Percentiles rank a stretch among this genome's conserved stretches.
Evolutionary conservation across 1,139 yeast species (phyloP).

Genomic region (Suhomyces yuchorum): DNA sequence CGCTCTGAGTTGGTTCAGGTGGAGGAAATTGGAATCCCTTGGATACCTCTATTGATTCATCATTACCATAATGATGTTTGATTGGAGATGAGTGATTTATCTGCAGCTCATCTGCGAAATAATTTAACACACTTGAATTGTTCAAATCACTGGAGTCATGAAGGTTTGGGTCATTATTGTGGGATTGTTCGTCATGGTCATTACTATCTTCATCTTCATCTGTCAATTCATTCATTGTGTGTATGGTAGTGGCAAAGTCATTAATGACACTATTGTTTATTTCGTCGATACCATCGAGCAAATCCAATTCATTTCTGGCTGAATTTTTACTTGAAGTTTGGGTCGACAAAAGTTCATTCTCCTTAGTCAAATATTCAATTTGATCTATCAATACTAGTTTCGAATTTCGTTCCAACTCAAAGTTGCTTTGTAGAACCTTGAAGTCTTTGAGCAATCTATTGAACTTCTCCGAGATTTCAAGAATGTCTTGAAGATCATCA

Average conservation of each 20-base stretch:
- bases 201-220: slow-evolving; percentile 24
- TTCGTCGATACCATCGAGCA: slow-evolving; percentile 14
- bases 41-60: slow-evolving; percentile 27
- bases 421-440: slow-evolving; percentile 44
- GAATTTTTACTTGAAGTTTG: slow-evolving; percentile 16
- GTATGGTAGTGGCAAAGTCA: slow-evolving; percentile 20
- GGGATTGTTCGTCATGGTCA: slow-evolving; percentile 6
- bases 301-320: slow-evolving; percentile 14
- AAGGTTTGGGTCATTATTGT: slow-evolving; percentile 12
- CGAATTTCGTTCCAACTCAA: slow-evolving; percentile 51
- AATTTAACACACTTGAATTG: slow-evolving; percentile 23
- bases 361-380: slow-evolving; percentile 50
- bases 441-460: slow-evolving; percentile 38
- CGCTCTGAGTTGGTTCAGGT: background rate
- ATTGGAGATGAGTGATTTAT: slow-evolving; percentile 31
- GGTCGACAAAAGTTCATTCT: slow-evolving; percentile 33
- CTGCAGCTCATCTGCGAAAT: slow-evolving; percentile 25
- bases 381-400: slow-evolving; percentile 57
- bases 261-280: slow-evolving; percentile 20
- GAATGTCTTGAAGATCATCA: slow-evolving; percentile 16
- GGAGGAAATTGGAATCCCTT: slow-evolving; percentile 32
- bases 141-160: slow-evolving; percentile 12
- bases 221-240: slow-evolving; percentile 29
- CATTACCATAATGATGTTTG: slow-evolving; percentile 18
- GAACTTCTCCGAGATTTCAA: slow-evolving; percentile 28